phyloP scores from a whole-genome alignment of 495 filamentous ascomycete species.

The Monascus purpureus region DNA sequence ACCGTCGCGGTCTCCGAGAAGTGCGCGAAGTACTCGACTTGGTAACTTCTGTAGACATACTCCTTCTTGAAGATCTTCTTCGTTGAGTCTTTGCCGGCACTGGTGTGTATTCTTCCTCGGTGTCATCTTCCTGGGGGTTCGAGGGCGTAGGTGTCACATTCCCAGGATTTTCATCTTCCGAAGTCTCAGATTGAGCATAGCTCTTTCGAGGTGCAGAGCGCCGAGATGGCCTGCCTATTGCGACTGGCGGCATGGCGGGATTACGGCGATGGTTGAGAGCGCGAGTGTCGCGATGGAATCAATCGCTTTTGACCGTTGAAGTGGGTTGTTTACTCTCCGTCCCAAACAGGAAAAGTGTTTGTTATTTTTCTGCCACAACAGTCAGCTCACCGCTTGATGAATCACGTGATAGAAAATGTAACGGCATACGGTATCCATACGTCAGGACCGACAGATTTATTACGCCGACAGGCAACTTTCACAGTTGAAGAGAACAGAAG shows the following conservation, averaged over 20 bases:
- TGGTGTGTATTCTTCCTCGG: constrained; percentile 66
- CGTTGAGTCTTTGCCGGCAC: constrained; percentile 39
- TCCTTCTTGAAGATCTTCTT: constrained; percentile 35
- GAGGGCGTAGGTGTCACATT: constrained; percentile 35
- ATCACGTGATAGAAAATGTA: too few species aligned
- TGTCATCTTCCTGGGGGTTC: constrained; percentile 34
- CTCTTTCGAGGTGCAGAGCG: constrained; percentile 56
- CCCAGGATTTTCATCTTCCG: constrained; percentile 51
- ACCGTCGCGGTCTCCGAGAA: constrained; percentile 20
- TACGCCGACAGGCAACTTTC: neutral
- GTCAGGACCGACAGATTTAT: neutral
- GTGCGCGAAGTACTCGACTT: constrained; percentile 27
- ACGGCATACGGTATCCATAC: too few species aligned
- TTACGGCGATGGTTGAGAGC: constrained; percentile 7
- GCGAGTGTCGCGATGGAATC: neutral
- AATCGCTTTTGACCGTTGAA: constrained; percentile 7
- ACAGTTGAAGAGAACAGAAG: neutral
- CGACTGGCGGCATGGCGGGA: constrained; percentile 48
- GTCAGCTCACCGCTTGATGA: constrained; percentile 14
- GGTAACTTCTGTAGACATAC: constrained; percentile 41
- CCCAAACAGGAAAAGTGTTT: constrained; percentile 24
- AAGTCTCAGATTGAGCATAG: constrained; percentile 57
- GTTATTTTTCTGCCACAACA: constrained; percentile 30
- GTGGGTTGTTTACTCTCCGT: constrained; percentile 33
- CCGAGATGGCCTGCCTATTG: constrained; percentile 61